Base-by-base conservation (phyloP, 495 filamentous ascomycete genomes). In the Lasiosphaeria hispida region DNA sequence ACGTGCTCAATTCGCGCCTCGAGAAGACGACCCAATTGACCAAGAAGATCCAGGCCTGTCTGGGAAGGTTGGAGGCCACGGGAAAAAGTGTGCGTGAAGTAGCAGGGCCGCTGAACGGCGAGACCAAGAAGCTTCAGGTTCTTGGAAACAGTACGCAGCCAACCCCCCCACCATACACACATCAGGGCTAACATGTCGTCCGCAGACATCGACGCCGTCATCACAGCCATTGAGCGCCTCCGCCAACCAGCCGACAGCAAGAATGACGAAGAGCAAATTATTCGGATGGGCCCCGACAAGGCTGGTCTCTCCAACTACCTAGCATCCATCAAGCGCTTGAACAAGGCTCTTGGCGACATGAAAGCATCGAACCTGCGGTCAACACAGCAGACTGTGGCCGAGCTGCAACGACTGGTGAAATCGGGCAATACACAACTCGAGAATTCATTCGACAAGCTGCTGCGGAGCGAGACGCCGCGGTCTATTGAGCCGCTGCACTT, bases 51-150 rank as follows among this genome's bases (percentile, higher is more conserved):
- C 85, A 92, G 70, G 86, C 89, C 15, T 95, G 91, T 30, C 79
- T 96, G 51, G 85, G 85, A 34, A 84, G 93, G 63, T 75, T 99
- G 10, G 90, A 96, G 60, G 85, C 86, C 34, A 91, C 88, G 48
- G 94, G 91, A 15, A 90, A 91, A 68, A 91, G 86, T 48, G 91
- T 97, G 13, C 87, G 92, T 57, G 87, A 96, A 58, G 91, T 95
- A 9, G 91, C 96, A 47, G 90, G 92, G 1, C 95, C 95, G 8
- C 87, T 97, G 30, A 92, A 92, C 70, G 91, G 89, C 64, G 95
- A 96, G 68, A 97, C 95, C 1, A 88, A 90, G 71, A 86, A 83
- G 38, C 82, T 97, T 5, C 95, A 97, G 69, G 81, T 84, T 18
- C 83, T 92, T 39, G 92, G 89, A 53, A 85, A 79, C 60, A 97